Evolutionary conservation across 441 rosid genomes (phyloP).

Genomic region (Populus hybrid): DNA sequence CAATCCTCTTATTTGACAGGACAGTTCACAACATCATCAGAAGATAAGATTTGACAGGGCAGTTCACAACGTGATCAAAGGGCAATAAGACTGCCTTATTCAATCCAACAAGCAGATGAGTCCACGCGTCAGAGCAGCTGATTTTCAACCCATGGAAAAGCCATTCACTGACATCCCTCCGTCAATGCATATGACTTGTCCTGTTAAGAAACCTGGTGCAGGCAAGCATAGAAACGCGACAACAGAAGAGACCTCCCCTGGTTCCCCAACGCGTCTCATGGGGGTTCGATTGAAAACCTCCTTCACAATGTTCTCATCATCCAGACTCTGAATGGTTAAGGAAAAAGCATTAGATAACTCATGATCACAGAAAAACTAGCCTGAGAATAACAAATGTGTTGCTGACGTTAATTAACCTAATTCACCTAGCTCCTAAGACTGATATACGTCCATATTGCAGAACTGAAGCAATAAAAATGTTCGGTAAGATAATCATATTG

Average conservation of each 20-base stretch:
- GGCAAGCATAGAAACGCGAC: background rate
- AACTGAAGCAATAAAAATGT: too few relatives aligned
- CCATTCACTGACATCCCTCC: constrained; percentile 2
- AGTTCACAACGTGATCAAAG: too few relatives aligned
- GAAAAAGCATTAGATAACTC: background rate
- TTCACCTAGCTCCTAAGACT: background rate
- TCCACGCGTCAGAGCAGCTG: background rate
- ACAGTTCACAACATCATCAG: too few relatives aligned
- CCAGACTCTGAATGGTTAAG: background rate
- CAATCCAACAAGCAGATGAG: background rate
- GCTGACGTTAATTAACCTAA: too few relatives aligned
- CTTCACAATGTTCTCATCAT: background rate
- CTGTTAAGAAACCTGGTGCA: background rate
- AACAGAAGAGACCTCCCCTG: background rate
- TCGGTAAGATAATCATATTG: too few relatives aligned
- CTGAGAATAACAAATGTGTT: too few relatives aligned
- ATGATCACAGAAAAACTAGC: too few relatives aligned
- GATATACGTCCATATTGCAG: too few relatives aligned
- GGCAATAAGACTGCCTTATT: too few relatives aligned
- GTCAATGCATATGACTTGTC: background rate
- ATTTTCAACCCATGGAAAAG: background rate
- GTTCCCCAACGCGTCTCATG: background rate
- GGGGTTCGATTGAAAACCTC: background rate
- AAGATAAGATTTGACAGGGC: too few relatives aligned
- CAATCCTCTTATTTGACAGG: background rate